Conservation (phyloP, 2,329 filamentous ascomycete genomes). For the Colletotrichum sp. region DNA sequence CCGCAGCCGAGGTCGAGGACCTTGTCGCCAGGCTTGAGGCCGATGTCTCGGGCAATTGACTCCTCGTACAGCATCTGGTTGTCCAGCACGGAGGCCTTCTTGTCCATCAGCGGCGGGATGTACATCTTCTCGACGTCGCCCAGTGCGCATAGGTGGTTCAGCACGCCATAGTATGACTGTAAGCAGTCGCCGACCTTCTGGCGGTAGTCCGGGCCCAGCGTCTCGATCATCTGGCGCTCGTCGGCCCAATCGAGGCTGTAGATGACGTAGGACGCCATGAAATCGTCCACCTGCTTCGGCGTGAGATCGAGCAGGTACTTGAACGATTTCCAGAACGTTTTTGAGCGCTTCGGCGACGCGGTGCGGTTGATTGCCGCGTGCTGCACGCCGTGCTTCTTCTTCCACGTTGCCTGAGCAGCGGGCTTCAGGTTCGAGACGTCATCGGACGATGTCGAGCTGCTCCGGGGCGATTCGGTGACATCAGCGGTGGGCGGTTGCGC, state of each 20-base stretch:
- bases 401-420: background rate
- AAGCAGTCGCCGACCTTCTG: constrained; percentile 56
- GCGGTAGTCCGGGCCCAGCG: constrained; percentile 54
- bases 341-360: constrained; percentile 46
- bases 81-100: constrained; percentile 51
- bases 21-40: constrained; percentile 46
- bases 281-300: constrained; percentile 57
- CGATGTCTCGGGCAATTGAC: constrained; percentile 52
- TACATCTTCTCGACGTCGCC: constrained; percentile 66
- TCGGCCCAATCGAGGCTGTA: constrained; percentile 62
- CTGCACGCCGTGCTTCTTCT: background rate
- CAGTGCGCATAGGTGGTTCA: constrained; percentile 60
- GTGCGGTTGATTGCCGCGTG: background rate
- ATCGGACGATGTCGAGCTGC: constrained; percentile 12
- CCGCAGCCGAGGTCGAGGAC: constrained; percentile 60
- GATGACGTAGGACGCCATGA: constrained; percentile 62
- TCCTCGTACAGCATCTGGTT: constrained; percentile 60
- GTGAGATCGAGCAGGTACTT: constrained; percentile 53
- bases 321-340: constrained; percentile 55
- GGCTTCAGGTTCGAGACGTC: constrained; percentile 11
- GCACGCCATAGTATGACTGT: constrained; percentile 56
- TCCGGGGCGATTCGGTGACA: background rate
- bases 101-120: constrained; percentile 59
- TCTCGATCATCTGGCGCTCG: constrained; percentile 50
- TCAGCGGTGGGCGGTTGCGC: background rate